Percentiles rank a stretch among this genome's conserved stretches.
These are phyloP conservation scores for Polyplosphaeria fusca DNA, from an alignment of 495 filamentous ascomycete genomes.

Conservation along the genomic window DNA sequence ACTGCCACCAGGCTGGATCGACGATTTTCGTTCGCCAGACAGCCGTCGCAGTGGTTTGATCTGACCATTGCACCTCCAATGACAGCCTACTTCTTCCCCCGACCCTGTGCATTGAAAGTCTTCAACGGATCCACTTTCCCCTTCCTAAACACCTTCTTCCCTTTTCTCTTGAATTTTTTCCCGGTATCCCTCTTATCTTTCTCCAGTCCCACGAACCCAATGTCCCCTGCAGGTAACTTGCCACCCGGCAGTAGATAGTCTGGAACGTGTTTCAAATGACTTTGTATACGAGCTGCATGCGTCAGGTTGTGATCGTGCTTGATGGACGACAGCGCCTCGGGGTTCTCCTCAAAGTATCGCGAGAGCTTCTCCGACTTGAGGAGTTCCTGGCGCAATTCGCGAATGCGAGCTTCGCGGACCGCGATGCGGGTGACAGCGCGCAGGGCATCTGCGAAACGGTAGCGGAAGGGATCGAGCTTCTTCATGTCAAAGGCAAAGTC, in stretches of 20 bases:
- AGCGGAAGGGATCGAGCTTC: slow-evolving; percentile 87
- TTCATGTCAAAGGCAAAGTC: slow-evolving; percentile 93
- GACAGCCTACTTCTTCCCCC: slow-evolving; percentile 35
- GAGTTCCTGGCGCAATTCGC: slow-evolving; percentile 83
- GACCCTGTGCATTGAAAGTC: slow-evolving; percentile 66
- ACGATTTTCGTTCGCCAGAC: no score
- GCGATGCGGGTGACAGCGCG: slow-evolving; percentile 77
- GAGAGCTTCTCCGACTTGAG: slow-evolving; percentile 90
- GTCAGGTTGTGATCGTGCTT: slow-evolving; percentile 87
- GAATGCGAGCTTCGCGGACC: slow-evolving; percentile 81
- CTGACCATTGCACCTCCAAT: no score
- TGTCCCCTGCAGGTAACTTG: slow-evolving; percentile 61
- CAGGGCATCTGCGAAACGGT: slow-evolving; percentile 88
- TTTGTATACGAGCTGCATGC: slow-evolving; percentile 71
- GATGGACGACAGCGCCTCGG: slow-evolving; percentile 77
- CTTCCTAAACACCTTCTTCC: slow-evolving; percentile 60
- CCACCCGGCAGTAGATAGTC: slow-evolving; percentile 87
- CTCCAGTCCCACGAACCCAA: slow-evolving; percentile 72
- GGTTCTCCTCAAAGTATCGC: slow-evolving; percentile 89
- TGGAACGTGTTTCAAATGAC: slow-evolving; percentile 91
- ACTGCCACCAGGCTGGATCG: no score
- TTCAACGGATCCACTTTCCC: slow-evolving; percentile 74
- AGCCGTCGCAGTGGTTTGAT: no score
- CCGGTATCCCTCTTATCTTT: slow-evolving; percentile 69
- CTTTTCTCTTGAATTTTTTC: slow-evolving; percentile 63